Base-by-base conservation (phyloP, 2,329 filamentous ascomycete genomes). In the Fusarium penzigii region DNA sequence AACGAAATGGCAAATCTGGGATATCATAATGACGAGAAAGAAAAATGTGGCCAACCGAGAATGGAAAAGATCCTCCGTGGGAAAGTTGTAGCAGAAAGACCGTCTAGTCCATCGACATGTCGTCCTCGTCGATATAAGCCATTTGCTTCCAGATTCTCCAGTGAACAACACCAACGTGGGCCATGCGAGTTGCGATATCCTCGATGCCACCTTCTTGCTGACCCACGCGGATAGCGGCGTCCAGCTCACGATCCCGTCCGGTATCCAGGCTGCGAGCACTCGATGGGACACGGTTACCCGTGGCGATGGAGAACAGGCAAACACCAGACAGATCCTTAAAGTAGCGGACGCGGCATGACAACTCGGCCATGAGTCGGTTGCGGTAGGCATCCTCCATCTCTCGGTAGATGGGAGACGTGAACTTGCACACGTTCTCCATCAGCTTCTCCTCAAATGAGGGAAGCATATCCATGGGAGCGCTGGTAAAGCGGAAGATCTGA, bases 81-180 rank as follows among this genome's bases (percentile, higher is more conserved):
- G 29, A 36, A 17, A 44, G 20, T 29, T n/a, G 39, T n/a, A 17
- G 25, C 12, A 38, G 17, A 14, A n/a, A 41, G 34, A 36, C 39
- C 42, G 52, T 39, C 47, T 62, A 65, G 39, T 74, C 71, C 48
- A 71, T 53, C 29, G 61, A 55, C 65, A 71, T 69, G 44, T 68
- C 69, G 47, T 75, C 71, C 29, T 76, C 77, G 25, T 70, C 71
- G 13, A 73, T 59, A 67, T 96, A 96, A 12, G 88, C 84, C 48
- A 96, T 76, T 2, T 84, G 83, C 2, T 83, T 82, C 91, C 92
- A 97, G 3, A 96, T 88, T 44, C 90, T 83, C 92, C 92, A 97
- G 71, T 97, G 92, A 20, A 97, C 75, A 6, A 94, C 80, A 13
- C 89, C 85, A 42, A 97, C 84, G 66, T 97, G 93, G 6, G 90